These are phyloP conservation scores for Holtermannia corniformis DNA, from an alignment of 768 basidiomycete species.

Conservation along the genomic window DNA sequence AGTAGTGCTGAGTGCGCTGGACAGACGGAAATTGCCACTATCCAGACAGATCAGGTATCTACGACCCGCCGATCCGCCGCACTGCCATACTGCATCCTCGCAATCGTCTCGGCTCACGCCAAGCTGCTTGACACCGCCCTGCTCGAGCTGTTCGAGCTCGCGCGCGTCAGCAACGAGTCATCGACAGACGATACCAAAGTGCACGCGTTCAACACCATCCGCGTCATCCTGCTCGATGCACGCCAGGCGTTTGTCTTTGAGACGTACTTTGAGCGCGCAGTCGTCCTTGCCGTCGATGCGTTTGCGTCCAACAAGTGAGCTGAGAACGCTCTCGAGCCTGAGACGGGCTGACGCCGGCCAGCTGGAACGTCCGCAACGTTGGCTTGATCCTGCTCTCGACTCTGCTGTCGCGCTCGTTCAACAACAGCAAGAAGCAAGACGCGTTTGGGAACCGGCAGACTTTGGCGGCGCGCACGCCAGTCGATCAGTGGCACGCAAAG, in stretches of 20 bases:
- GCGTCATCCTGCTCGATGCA: constrained; percentile 35
- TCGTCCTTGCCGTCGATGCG: constrained; percentile 27
- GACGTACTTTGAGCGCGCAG: constrained; percentile 28
- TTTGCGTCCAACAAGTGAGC: constrained; percentile 36
- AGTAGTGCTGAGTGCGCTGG: constrained; percentile 2
- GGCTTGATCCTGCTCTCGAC: constrained; percentile 38
- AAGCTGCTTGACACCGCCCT: constrained; percentile 22
- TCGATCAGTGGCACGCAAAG: constrained; percentile 23
- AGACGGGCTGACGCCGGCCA: not conserved
- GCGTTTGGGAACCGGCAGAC: constrained; percentile 16
- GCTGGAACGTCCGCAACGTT: constrained; percentile 41
- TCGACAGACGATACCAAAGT: constrained; percentile 32
- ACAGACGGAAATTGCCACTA: constrained; percentile 27
- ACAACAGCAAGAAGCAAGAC: constrained; percentile 21
- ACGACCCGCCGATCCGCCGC: constrained; percentile 38
- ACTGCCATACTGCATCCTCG: constrained; percentile 32
- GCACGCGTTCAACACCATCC: constrained; percentile 39
- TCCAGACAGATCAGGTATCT: constrained; percentile 24
- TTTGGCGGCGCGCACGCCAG: constrained; percentile 19
- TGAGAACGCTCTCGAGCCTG: not conserved
- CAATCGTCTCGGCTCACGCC: constrained; percentile 23
- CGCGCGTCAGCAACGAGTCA: constrained; percentile 11
- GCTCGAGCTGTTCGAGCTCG: constrained; percentile 18
- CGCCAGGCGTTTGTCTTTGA: constrained; percentile 25
- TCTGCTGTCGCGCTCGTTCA: constrained; percentile 28